These are phyloP conservation scores for Paraurostyla sp. DNA, from an alignment of 73 alveolate genomes.

Conservation along the genomic window DNA sequence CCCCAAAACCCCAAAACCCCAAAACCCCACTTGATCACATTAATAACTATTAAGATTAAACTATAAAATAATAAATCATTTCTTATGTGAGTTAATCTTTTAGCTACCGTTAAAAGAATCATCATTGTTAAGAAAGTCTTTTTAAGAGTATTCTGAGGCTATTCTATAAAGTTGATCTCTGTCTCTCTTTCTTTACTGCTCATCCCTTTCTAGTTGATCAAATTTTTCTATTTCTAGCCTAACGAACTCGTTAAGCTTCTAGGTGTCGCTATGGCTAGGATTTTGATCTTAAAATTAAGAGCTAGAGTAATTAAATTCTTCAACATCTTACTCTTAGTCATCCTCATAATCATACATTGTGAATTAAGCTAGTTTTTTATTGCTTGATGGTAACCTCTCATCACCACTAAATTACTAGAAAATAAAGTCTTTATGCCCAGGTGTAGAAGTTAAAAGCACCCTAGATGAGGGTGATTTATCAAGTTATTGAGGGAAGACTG, in stretches of 20 bases:
- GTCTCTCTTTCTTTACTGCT: not conserved
- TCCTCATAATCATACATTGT: no score
- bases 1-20: no score
- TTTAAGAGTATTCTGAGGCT: no score
- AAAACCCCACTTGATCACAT: no score
- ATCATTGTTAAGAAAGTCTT: not conserved
- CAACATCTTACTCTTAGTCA: not conserved
- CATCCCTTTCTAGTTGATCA: conserved; percentile 13
- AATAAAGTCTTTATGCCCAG: not conserved
- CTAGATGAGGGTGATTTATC: no score
- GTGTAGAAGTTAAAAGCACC: not conserved
- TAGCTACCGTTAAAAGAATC: conserved; percentile 44
- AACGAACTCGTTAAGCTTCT: not conserved
- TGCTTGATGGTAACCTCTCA: no score
- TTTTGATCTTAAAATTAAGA: not conserved
- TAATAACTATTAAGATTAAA: no score
- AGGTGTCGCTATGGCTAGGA: not conserved
- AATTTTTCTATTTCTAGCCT: not conserved
- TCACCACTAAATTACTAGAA: no score
- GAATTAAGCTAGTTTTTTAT: no score
- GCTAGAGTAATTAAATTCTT: not conserved
- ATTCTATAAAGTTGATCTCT: not conserved
- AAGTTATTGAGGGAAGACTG: conserved; percentile 35
- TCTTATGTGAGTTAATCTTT: no score
- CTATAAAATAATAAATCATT: no score